phyloP scores from a whole-genome alignment of 768 basidiomycete species.

The Macrolepiota albuminosa region DNA sequence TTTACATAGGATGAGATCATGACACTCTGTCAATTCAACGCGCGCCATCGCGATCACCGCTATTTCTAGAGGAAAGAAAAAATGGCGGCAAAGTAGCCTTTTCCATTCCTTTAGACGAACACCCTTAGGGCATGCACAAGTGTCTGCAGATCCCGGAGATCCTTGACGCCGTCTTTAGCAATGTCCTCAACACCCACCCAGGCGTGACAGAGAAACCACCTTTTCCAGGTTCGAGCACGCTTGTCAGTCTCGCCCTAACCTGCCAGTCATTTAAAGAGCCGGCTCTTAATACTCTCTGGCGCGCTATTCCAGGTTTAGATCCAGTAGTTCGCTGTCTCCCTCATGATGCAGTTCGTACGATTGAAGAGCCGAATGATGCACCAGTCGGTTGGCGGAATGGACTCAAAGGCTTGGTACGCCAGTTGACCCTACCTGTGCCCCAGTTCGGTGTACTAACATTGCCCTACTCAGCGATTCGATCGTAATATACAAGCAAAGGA shows the following conservation, averaged over 20 bases:
- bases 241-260: not conserved
- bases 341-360: constrained; percentile 1
- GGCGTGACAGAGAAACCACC: not conserved
- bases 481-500: constrained; percentile 1
- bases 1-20: not conserved
- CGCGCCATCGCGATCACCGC: not conserved
- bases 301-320: not conserved
- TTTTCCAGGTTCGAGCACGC: constrained; percentile 1
- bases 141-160: constrained; percentile 5
- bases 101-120: not conserved
- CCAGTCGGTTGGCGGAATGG: not conserved
- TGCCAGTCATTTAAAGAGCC: constrained; percentile 5
- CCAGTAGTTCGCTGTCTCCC: constrained; percentile 2
- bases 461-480: not conserved
- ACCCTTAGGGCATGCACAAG: not conserved
- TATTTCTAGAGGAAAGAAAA: not conserved
- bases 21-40: not conserved
- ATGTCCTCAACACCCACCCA: not conserved
- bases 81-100: not conserved
- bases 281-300: constrained; percentile 8
- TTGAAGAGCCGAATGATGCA: not conserved
- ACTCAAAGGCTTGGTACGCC: constrained; percentile 4
- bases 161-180: constrained; percentile 4
- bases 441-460: not conserved
- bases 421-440: not conserved